Evolutionary conservation across 768 basidiomycete species (phyloP).

Genomic region (Leucosporidium scottii): DNA sequence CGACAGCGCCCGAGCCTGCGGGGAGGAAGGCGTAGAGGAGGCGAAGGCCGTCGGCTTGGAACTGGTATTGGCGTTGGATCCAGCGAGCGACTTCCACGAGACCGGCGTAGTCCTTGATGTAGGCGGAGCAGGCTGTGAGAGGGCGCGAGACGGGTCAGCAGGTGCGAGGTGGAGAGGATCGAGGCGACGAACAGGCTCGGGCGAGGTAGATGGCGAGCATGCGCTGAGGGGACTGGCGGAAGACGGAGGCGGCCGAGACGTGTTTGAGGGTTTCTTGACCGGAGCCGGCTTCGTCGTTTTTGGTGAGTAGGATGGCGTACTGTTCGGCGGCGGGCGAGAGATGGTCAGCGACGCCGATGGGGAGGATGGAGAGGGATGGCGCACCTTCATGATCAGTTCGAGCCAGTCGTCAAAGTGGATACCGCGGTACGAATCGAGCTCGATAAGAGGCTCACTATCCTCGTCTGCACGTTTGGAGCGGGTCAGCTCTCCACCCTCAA

Average conservation of each 20-base stretch:
- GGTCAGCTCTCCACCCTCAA: conserved; percentile 48
- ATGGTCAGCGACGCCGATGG: conserved; percentile 36
- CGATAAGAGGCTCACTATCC: conserved; percentile 51
- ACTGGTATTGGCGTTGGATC: conserved; percentile 67
- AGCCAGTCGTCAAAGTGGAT: conserved; percentile 80
- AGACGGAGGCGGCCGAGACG: conserved; percentile 61
- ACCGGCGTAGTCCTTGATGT: conserved; percentile 51
- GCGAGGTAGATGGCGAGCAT: conserved; percentile 70
- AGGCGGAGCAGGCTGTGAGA: conserved; percentile 62
- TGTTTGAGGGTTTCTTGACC: conserved; percentile 73
- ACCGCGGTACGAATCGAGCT: conserved; percentile 63
- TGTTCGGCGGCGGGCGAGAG: conserved; percentile 39
- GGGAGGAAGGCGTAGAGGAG: conserved; percentile 67
- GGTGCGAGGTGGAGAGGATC: neutral
- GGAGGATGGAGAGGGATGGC: conserved; percentile 15
- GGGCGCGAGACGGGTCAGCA: neutral
- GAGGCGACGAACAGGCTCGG: conserved; percentile 56
- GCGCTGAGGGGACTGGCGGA: conserved; percentile 49
- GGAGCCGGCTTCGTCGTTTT: conserved; percentile 55
- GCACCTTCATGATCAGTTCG: conserved; percentile 72
- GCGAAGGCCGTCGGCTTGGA: conserved; percentile 77
- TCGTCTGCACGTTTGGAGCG: neutral
- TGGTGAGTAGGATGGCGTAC: conserved; percentile 69
- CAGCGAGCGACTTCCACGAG: conserved; percentile 71
- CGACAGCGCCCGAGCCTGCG: conserved; percentile 61